These are phyloP conservation scores for Euphrasia arctica DNA, from an alignment of 305 asterid species.

Conservation along the genomic window DNA sequence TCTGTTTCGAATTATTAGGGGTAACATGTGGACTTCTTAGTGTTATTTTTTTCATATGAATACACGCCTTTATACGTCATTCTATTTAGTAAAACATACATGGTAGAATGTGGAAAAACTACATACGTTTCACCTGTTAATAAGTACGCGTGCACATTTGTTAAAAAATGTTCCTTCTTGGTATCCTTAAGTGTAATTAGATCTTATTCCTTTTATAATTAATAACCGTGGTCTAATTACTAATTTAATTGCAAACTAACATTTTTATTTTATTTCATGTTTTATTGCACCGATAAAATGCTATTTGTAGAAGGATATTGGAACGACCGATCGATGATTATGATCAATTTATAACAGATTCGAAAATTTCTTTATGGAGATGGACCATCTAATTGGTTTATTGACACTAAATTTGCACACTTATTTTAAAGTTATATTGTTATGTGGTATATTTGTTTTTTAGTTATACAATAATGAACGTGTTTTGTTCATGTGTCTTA, in stretches of 20 bases:
- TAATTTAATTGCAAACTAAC: background rate
- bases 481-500: slow-evolving; percentile 26
- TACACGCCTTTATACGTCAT: slow-evolving; percentile 5
- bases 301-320: slow-evolving; percentile 2
- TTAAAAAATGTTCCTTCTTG: background rate
- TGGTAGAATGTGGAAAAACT: background rate
- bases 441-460: slow-evolving; percentile 3
- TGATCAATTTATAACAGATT: background rate
- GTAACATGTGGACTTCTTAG: slow-evolving; percentile 1
- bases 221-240: background rate
- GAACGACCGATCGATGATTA: slow-evolving; percentile 4
- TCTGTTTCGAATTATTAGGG: background rate
- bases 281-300: background rate
- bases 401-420: background rate
- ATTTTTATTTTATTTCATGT: background rate
- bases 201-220: background rate
- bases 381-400: background rate
- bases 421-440: background rate
- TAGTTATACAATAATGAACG: slow-evolving; percentile 3
- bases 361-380: background rate
- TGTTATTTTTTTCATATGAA: background rate
- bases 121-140: background rate
- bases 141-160: background rate
- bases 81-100: background rate
- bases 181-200: background rate